Percentiles rank a stretch among this genome's conserved stretches.
Evolutionary conservation across 2,329 filamentous ascomycete genomes (phyloP).

Genomic region (Blastomyces emzantsi): DNA sequence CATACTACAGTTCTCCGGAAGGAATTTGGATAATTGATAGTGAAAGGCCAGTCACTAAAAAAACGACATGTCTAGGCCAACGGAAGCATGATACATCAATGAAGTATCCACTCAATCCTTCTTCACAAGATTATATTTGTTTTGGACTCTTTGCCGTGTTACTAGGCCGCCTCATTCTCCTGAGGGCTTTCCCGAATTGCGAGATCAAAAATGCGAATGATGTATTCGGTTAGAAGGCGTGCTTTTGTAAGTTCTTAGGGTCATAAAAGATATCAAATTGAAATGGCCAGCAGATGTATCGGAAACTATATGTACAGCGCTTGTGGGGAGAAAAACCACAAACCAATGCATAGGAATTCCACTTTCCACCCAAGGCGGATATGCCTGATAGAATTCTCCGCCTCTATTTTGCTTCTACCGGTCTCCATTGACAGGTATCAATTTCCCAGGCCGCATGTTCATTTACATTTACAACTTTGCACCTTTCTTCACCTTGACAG

Average conservation of each 20-base stretch:
- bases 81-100: neutral
- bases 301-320: neutral
- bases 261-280: neutral
- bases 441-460: neutral
- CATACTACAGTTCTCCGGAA: neutral
- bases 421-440: neutral
- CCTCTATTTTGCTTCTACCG: neutral
- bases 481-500: slow-evolving; percentile 5
- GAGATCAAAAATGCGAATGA: too few species aligned
- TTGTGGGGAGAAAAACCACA: neutral
- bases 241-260: neutral
- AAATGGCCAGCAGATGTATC: neutral
- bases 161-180: too few species aligned
- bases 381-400: neutral
- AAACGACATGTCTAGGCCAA: neutral
- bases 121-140: too few species aligned
- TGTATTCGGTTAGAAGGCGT: neutral
- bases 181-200: too few species aligned
- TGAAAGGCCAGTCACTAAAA: neutral
- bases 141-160: too few species aligned
- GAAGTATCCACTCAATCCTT: neutral
- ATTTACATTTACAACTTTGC: slow-evolving; percentile 4
- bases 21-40: neutral
- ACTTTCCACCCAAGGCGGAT: too few species aligned
- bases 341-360: neutral